A percentile compares a stretch with the other conserved stretches of the same genome.
Evolutionary conservation across 352 stramenopile genomes (phyloP).

Genomic region (Pythium oligandrum): DNA sequence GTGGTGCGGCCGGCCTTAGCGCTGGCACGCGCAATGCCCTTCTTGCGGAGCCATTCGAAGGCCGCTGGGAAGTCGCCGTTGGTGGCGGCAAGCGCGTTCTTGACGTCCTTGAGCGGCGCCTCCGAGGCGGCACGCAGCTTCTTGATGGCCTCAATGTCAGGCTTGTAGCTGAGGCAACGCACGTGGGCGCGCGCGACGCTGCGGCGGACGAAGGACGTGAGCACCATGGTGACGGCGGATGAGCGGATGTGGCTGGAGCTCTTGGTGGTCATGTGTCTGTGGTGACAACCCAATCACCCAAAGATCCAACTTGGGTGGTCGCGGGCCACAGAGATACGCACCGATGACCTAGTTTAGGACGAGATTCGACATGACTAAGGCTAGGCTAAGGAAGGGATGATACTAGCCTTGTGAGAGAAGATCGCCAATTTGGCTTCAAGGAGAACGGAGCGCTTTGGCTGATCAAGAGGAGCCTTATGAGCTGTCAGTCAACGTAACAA

Average conservation of each 20-base stretch:
- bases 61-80: constrained; percentile 77
- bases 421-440: too few relatives aligned
- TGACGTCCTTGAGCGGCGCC: constrained; percentile 87
- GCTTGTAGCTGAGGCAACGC: constrained; percentile 65
- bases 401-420: too few relatives aligned
- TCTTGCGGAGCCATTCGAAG: constrained; percentile 89
- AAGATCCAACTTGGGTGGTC: too few relatives aligned
- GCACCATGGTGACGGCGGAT: constrained; percentile 9
- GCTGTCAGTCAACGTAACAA: too few relatives aligned
- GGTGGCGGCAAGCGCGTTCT: constrained; percentile 78
- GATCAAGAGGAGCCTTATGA: too few relatives aligned
- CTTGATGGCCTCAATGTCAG: constrained; percentile 84
- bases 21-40: constrained; percentile 76
- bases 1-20: constrained; percentile 75
- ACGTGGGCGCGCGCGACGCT: constrained; percentile 7
- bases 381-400: too few relatives aligned
- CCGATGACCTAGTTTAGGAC: too few relatives aligned
- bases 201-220: constrained; percentile 16
- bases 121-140: constrained; percentile 83
- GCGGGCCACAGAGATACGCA: too few relatives aligned
- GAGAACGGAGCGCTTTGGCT: too few relatives aligned
- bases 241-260: constrained; percentile 9
- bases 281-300: too few relatives aligned
- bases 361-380: too few relatives aligned
- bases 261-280: not conserved